These are phyloP conservation scores for Fomitiporia mediterranea DNA, from an alignment of 1,284 basidiomycete genomes.

Conservation along the genomic window DNA sequence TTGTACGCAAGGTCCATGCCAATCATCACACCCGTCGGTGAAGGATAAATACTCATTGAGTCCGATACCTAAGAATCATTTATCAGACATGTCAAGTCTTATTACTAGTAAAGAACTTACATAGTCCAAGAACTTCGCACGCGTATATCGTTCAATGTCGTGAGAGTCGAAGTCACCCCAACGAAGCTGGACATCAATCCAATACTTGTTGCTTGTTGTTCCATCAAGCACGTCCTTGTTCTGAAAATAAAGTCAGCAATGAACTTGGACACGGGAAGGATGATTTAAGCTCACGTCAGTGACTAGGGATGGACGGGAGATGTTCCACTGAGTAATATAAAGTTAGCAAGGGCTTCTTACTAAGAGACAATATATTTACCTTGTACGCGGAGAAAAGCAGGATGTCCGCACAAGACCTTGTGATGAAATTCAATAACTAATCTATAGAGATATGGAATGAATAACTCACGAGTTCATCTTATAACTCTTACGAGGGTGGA, in stretches of 20 bases:
- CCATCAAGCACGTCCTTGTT: slow-evolving; percentile 96
- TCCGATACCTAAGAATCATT: slow-evolving; percentile 63
- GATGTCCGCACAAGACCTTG: slow-evolving; percentile 84
- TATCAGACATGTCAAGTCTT: slow-evolving; percentile 15
- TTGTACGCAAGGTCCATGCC: slow-evolving; percentile 99
- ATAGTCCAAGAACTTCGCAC: slow-evolving; percentile 97
- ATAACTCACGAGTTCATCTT: slow-evolving; percentile 92
- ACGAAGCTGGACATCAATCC: slow-evolving; percentile 96
- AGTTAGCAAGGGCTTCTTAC: neutral
- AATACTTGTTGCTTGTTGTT: slow-evolving; percentile 97
- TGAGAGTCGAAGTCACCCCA: slow-evolving; percentile 99
- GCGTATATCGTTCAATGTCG: slow-evolving; percentile 95
- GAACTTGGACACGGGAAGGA: neutral
- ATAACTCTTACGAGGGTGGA: slow-evolving; percentile 99
- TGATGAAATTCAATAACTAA: neutral
- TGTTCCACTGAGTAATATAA: slow-evolving; percentile 80
- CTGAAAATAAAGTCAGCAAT: slow-evolving; percentile 32
- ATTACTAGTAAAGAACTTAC: slow-evolving; percentile 33
- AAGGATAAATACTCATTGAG: slow-evolving; percentile 97
- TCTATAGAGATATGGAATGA: neutral
- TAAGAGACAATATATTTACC: slow-evolving; percentile 31
- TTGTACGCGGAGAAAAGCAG: slow-evolving; percentile 96
- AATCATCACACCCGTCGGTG: slow-evolving; percentile 97
- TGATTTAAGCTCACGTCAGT: slow-evolving; percentile 69
- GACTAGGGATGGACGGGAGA: slow-evolving; percentile 91